Conservation (phyloP, 495 filamentous ascomycete genomes). For the Viridothelium virens region DNA sequence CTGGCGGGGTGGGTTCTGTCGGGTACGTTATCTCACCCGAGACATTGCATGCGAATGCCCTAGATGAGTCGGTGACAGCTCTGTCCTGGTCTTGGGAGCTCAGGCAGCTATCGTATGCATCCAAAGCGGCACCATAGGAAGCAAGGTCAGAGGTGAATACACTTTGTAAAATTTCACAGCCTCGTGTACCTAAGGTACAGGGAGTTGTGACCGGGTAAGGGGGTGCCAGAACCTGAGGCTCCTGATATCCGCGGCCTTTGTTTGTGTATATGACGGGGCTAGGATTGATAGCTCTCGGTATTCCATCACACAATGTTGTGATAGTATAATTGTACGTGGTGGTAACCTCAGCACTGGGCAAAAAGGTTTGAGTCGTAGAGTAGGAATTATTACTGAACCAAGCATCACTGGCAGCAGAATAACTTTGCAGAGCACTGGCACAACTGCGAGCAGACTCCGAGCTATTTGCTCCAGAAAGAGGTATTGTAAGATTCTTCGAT, state of each 20-base stretch:
- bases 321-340: not conserved
- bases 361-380: constrained; percentile 7
- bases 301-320: constrained; percentile 3
- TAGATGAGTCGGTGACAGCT: not conserved
- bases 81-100: not conserved
- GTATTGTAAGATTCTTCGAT: not conserved
- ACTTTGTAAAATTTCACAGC: not conserved
- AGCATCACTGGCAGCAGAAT: not conserved
- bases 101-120: not conserved
- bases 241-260: not conserved
- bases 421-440: not conserved
- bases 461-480: not conserved
- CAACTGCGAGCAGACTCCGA: not conserved
- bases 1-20: not conserved
- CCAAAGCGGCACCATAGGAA: not conserved
- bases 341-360: not conserved
- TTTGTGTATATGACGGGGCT: not conserved
- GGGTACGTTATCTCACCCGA: not conserved
- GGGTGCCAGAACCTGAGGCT: not conserved
- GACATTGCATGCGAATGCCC: not conserved
- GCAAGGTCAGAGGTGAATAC: not conserved
- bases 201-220: not conserved
- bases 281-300: not conserved
- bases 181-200: not conserved
- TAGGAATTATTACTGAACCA: not conserved